These are phyloP conservation scores for Helminthosporium solani DNA, from an alignment of 2,329 filamentous ascomycete genomes.

Conservation along the genomic window DNA sequence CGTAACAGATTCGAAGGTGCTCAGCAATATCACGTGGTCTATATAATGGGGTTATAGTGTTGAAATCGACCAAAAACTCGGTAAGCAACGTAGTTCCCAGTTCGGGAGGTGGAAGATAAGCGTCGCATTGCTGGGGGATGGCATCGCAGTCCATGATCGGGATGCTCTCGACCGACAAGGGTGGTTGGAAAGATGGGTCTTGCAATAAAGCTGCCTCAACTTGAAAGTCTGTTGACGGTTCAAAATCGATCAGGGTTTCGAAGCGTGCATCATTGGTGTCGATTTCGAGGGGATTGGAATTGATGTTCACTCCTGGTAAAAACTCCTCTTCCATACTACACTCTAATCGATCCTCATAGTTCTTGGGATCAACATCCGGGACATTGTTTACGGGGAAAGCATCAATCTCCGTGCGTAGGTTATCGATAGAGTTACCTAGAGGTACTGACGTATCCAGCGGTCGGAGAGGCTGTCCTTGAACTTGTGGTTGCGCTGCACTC, in stretches of 20 bases:
- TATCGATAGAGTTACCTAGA: constrained; percentile 19
- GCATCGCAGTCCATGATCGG: background rate
- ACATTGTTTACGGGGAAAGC: constrained; percentile 12
- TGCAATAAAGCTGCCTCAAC: constrained; percentile 21
- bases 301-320: background rate
- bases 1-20: constrained; percentile 28
- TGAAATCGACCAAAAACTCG: constrained; percentile 29
- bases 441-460: constrained; percentile 15
- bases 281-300: background rate
- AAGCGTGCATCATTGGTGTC: background rate
- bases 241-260: constrained; percentile 1
- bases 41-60: constrained; percentile 25
- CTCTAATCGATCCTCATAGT: constrained; percentile 6
- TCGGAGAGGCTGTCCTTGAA: constrained; percentile 17
- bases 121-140: constrained; percentile 9
- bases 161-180: background rate
- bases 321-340: background rate
- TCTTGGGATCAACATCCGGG: constrained; percentile 14
- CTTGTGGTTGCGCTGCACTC: constrained; percentile 20
- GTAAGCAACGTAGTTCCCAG: constrained; percentile 23
- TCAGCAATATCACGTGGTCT: constrained; percentile 21
- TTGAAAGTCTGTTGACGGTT: constrained; percentile 14
- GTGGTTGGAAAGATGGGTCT: constrained; percentile 7
- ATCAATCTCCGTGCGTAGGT: constrained; percentile 22
- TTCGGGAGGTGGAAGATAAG: constrained; percentile 24